Conservation (phyloP, 495 filamentous ascomycete species). For the Lentithecium fluviatile region DNA sequence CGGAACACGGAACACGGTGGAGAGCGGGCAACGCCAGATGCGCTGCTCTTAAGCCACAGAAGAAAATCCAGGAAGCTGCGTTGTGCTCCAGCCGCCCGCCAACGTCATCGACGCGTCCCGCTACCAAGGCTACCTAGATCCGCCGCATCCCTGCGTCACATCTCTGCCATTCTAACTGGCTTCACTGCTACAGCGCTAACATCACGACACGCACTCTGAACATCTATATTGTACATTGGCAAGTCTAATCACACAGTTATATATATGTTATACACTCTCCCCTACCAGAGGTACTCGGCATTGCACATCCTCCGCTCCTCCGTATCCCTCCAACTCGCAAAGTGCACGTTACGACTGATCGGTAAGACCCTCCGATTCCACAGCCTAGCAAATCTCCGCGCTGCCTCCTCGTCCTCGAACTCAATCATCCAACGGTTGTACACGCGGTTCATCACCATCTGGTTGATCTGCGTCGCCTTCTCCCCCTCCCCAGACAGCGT, state of each 20-base stretch:
- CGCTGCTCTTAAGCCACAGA: background rate
- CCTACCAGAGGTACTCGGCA: constrained; percentile 33
- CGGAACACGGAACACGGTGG: background rate
- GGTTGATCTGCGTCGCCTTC: background rate
- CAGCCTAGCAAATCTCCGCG: constrained; percentile 37
- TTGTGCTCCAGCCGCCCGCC: constrained; percentile 17
- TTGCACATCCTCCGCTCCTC: constrained; percentile 26
- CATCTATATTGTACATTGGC: too few species aligned
- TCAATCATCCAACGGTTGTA: constrained; percentile 38
- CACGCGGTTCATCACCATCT: constrained; percentile 25
- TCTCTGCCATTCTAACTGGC: too few species aligned
- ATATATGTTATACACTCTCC: too few species aligned
- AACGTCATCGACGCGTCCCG: constrained; percentile 16
- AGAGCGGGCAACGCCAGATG: background rate
- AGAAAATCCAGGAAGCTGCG: constrained; percentile 23
- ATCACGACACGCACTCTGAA: too few species aligned
- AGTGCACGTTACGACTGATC: background rate
- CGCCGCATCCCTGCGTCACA: constrained; percentile 7
- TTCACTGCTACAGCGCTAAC: too few species aligned
- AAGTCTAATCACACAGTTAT: too few species aligned
- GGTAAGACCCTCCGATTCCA: constrained; percentile 38
- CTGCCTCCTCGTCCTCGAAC: constrained; percentile 36
- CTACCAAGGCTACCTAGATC: background rate
- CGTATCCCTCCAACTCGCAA: constrained; percentile 20
- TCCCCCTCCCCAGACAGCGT: background rate